Evolutionary conservation across 805 yeast genomes (phyloP).

Genomic region (Kazachstania martiniae): DNA sequence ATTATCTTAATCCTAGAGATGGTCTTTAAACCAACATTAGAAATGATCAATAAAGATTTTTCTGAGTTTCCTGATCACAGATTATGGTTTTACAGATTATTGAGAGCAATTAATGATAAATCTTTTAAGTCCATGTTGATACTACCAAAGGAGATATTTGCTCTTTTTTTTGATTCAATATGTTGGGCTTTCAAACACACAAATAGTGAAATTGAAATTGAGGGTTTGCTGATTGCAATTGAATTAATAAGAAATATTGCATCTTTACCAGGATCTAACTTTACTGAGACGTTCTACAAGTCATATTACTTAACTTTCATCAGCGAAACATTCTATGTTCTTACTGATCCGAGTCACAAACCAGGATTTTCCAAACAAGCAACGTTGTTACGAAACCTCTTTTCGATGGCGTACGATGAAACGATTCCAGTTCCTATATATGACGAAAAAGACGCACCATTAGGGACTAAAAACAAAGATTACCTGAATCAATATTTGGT

Average conservation of each 20-base stretch:
- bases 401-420: constrained; percentile 62
- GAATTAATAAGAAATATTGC: constrained; percentile 77
- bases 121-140: constrained; percentile 73
- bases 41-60: constrained; percentile 86
- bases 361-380: constrained; percentile 84
- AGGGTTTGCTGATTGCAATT: constrained; percentile 67
- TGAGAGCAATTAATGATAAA: constrained; percentile 24
- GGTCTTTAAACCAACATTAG: constrained; percentile 81
- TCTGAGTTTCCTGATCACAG: constrained; percentile 92
- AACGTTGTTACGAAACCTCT: constrained; percentile 64
- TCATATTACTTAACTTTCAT: constrained; percentile 75
- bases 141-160: constrained; percentile 78
- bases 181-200: constrained; percentile 96
- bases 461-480: constrained; percentile 66
- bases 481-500: constrained; percentile 67
- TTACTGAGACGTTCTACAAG: constrained; percentile 72
- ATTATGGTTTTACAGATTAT: constrained; percentile 38
- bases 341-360: constrained; percentile 91
- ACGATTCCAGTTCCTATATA: constrained; percentile 65
- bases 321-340: constrained; percentile 76
- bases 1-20: constrained; percentile 73
- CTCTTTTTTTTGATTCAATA: constrained; percentile 77
- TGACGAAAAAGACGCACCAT: constrained; percentile 59
- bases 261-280: constrained; percentile 38
- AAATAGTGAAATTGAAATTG: constrained; percentile 84